Evolutionary conservation across 768 basidiomycete species (phyloP).

Genomic region (Psilocybe cubensis): DNA sequence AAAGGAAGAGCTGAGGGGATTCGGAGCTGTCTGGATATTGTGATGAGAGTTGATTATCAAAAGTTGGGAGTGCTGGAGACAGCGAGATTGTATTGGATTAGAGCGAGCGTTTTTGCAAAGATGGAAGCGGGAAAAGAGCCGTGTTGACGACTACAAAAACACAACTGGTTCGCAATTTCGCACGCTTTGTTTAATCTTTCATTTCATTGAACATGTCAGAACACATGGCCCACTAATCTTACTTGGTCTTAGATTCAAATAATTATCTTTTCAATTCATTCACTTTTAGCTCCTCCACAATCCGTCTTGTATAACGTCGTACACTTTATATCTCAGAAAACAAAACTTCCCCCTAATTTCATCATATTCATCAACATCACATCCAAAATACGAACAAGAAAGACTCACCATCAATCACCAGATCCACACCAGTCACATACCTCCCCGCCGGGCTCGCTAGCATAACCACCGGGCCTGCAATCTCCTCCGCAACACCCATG

Average conservation of each 20-base stretch:
- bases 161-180: constrained; percentile 11
- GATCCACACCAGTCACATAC: constrained; percentile 47
- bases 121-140: constrained; percentile 9
- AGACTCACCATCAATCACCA: constrained; percentile 42
- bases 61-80: background rate
- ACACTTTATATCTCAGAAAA: constrained; percentile 3
- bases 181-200: constrained; percentile 11
- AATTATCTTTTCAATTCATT: no score
- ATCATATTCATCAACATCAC: background rate
- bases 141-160: constrained; percentile 19
- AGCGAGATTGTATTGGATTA: background rate
- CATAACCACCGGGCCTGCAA: constrained; percentile 41
- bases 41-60: background rate
- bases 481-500: constrained; percentile 44
- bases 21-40: background rate
- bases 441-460: constrained; percentile 45
- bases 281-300: no score
- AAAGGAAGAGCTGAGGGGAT: background rate
- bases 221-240: constrained; percentile 9
- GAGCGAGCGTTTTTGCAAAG: constrained; percentile 4
- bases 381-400: background rate
- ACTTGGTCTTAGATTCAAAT: no score
- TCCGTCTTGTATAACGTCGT: no score
- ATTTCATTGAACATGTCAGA: background rate
- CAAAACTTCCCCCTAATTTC: constrained; percentile 5